phyloP scores from a whole-genome alignment of 2,329 filamentous ascomycete genomes.

The Alternaria novae-zelandiae region DNA sequence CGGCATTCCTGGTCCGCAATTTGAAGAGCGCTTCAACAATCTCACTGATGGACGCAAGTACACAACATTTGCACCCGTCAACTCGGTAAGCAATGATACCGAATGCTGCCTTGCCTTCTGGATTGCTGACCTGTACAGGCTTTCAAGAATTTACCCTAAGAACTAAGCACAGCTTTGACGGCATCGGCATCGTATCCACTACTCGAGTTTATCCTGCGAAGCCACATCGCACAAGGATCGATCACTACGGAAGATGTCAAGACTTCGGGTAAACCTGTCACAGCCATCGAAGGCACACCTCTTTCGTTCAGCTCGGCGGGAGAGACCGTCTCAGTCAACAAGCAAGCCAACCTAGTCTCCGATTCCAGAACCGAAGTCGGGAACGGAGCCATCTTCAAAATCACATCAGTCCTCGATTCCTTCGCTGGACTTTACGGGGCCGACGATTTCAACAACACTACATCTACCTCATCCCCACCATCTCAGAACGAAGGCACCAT shows the following conservation, averaged over 20 bases:
- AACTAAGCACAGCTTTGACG: not conserved
- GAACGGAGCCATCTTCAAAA: slow-evolving; percentile 3
- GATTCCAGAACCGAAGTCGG: not conserved
- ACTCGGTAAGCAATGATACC: not conserved
- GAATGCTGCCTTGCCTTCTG: not conserved
- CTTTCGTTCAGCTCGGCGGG: not conserved
- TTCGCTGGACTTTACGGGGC: not conserved
- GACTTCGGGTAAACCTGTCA: not conserved
- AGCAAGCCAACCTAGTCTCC: not conserved
- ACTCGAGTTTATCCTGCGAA: not conserved
- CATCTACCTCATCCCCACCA: not conserved
- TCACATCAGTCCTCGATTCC: not conserved
- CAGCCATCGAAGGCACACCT: not conserved
- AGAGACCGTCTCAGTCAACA: not conserved
- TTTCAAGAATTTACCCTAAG: not conserved
- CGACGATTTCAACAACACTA: not conserved
- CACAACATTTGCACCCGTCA: slow-evolving; percentile 1
- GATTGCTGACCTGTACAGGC: not conserved
- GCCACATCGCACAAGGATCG: not conserved
- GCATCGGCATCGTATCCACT: not conserved
- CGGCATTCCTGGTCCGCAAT: not conserved
- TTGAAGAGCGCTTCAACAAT: slow-evolving; percentile 5
- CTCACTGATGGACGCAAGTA: not conserved
- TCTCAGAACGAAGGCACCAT: not conserved
- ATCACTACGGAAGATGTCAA: not conserved